Percentiles rank a stretch among this genome's conserved stretches.
phyloP scores from a whole-genome alignment of 805 yeast genomes.

The Metschnikowia corniflorae region DNA sequence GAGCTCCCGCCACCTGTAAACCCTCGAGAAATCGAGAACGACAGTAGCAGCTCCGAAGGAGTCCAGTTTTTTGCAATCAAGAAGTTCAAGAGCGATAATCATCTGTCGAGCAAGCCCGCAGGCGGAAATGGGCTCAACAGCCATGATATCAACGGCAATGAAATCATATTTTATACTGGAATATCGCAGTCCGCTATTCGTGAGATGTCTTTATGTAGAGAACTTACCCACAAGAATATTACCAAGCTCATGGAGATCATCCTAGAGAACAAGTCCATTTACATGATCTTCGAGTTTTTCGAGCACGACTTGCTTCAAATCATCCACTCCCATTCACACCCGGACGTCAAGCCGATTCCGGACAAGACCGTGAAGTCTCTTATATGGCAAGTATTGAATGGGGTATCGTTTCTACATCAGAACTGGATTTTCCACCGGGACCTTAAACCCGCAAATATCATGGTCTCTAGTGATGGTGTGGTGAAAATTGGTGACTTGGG shows the following conservation, averaged over 20 bases:
- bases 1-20: neutral
- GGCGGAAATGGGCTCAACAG: slow-evolving; percentile 24
- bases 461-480: slow-evolving; percentile 87
- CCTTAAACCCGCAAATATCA: slow-evolving; percentile 94
- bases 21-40: neutral
- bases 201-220: slow-evolving; percentile 94
- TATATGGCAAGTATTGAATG: slow-evolving; percentile 89
- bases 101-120: slow-evolving; percentile 27
- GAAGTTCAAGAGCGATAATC: slow-evolving; percentile 84
- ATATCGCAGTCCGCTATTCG: slow-evolving; percentile 94
- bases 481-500: slow-evolving; percentile 96
- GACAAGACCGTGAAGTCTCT: slow-evolving; percentile 76
- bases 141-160: slow-evolving; percentile 67
- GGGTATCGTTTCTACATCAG: slow-evolving; percentile 87
- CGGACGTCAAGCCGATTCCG: slow-evolving; percentile 76
- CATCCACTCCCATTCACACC: slow-evolving; percentile 91
- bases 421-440: slow-evolving; percentile 97
- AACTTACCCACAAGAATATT: slow-evolving; percentile 73
- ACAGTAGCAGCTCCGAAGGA: slow-evolving; percentile 6
- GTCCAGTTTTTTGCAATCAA: slow-evolving; percentile 73
- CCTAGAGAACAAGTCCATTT: slow-evolving; percentile 82
- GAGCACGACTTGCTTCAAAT: slow-evolving; percentile 94
- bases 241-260: slow-evolving; percentile 79
- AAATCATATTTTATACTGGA: slow-evolving; percentile 85
- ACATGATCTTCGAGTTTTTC: slow-evolving; percentile 93